Percentiles rank a stretch among this genome's conserved stretches.
These are phyloP conservation scores for Physcomitrium patens DNA, from an alignment of 225 moss, liverwort and hornwort genomes.

Conservation along the genomic window DNA sequence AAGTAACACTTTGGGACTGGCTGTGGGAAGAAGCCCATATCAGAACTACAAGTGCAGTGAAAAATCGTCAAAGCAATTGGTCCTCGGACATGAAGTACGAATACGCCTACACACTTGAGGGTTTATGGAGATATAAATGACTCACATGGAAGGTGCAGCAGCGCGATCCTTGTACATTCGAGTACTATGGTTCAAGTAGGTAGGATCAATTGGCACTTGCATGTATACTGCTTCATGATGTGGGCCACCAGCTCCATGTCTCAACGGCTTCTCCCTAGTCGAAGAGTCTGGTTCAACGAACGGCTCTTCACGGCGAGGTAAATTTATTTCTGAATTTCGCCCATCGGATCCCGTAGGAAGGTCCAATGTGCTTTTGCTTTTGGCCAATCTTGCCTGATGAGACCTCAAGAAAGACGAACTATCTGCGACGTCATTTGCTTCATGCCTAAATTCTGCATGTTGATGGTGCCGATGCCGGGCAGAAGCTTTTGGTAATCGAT, in stretches of 20 bases:
- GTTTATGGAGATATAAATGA: not conserved
- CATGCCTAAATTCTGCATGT: slow-evolving; percentile 30
- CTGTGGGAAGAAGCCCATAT: not conserved
- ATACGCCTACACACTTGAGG: not conserved
- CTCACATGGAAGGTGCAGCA: slow-evolving; percentile 37
- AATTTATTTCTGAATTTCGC: slow-evolving; percentile 31
- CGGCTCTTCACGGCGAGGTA: slow-evolving; percentile 33
- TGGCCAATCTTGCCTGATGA: slow-evolving; percentile 34
- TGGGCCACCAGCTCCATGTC: slow-evolving; percentile 30
- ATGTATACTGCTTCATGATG: slow-evolving; percentile 35
- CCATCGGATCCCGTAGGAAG: slow-evolving; percentile 35
- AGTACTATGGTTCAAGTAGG: slow-evolving; percentile 26
- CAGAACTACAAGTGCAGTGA: not conserved
- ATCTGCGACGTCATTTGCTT: slow-evolving; percentile 31
- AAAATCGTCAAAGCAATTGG: not conserved
- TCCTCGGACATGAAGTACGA: not conserved
- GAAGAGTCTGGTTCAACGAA: slow-evolving; percentile 34
- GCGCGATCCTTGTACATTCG: slow-evolving; percentile 37
- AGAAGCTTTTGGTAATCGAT: slow-evolving; percentile 26
- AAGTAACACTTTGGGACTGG: too few relatives aligned
- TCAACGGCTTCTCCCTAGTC: slow-evolving; percentile 31
- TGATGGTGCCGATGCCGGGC: slow-evolving; percentile 16
- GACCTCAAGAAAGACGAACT: slow-evolving; percentile 26
- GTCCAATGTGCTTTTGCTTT: slow-evolving; percentile 49
- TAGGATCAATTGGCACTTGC: slow-evolving; percentile 25